A percentile compares a stretch with the other conserved stretches of the same genome.
These are phyloP conservation scores for Orbilia oligospora DNA, from an alignment of 2,329 filamentous ascomycete species.

Conservation along the genomic window DNA sequence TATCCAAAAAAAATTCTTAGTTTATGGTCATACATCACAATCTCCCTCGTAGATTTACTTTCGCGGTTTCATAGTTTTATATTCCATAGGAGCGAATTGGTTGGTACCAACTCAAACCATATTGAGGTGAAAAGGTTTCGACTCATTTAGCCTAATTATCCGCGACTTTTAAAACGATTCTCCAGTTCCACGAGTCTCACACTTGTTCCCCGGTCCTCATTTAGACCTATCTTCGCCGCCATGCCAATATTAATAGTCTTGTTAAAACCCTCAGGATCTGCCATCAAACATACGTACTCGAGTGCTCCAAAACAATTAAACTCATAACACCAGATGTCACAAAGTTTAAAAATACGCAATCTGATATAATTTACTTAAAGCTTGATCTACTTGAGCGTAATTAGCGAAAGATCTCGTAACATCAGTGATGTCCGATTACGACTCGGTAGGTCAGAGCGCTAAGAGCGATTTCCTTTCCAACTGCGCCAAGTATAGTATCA, in stretches of 20 bases:
- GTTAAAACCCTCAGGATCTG: no score
- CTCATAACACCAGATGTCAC: background rate
- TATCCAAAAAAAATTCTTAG: slow-evolving; percentile 48
- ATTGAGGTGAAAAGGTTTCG: background rate
- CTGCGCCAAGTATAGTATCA: slow-evolving; percentile 4
- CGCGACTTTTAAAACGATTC: background rate
- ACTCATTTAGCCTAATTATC: background rate
- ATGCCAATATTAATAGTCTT: no score
- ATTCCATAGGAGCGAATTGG: no score
- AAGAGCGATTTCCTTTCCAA: slow-evolving; percentile 1
- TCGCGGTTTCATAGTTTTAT: background rate
- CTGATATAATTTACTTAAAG: background rate
- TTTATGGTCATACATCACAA: slow-evolving; percentile 32
- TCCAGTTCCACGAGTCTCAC: slow-evolving; percentile 8
- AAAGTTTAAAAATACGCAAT: background rate
- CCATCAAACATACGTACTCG: no score
- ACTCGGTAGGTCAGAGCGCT: background rate
- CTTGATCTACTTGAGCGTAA: background rate
- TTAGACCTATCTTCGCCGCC: background rate
- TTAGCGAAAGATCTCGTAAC: background rate
- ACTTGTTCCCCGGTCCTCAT: background rate
- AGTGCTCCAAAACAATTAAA: background rate
- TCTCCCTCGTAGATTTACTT: background rate
- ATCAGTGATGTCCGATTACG: background rate
- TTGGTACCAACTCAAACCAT: background rate